phyloP scores from a whole-genome alignment of 2,329 filamentous ascomycete genomes.

The Fusarium lyarnte region DNA sequence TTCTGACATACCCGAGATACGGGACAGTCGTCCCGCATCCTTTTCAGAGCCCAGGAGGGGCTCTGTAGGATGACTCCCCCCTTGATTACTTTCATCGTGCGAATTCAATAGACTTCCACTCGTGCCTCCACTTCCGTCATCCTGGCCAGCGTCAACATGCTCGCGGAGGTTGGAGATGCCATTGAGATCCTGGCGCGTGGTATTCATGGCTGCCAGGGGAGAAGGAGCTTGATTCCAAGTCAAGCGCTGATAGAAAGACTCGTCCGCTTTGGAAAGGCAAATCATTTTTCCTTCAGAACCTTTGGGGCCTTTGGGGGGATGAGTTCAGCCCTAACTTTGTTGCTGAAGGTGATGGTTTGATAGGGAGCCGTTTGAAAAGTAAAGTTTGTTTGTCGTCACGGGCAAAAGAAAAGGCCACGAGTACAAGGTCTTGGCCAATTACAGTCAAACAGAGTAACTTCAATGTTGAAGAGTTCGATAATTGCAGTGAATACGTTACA shows the following conservation, averaged over 20 bases:
- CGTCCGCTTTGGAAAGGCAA: constrained; percentile 64
- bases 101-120: constrained; percentile 33
- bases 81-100: constrained; percentile 42
- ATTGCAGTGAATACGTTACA: neutral
- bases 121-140: constrained; percentile 44
- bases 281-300: constrained; percentile 51
- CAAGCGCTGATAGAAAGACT: constrained; percentile 57
- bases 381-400: neutral
- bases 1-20: constrained; percentile 38
- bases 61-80: constrained; percentile 29
- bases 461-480: constrained; percentile 5
- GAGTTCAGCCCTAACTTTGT: neutral
- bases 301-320: neutral
- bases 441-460: neutral
- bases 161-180: constrained; percentile 63
- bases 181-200: constrained; percentile 65
- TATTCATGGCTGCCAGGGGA: constrained; percentile 57
- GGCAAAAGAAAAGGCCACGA: constrained; percentile 21
- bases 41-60: constrained; percentile 19
- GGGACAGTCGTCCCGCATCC: constrained; percentile 47
- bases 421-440: neutral
- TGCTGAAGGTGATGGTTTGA: neutral
- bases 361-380: constrained; percentile 1
- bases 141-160: constrained; percentile 50
- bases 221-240: constrained; percentile 65